Conservation (phyloP, 2,329 filamentous ascomycete genomes). For the Ustulina deusta region DNA sequence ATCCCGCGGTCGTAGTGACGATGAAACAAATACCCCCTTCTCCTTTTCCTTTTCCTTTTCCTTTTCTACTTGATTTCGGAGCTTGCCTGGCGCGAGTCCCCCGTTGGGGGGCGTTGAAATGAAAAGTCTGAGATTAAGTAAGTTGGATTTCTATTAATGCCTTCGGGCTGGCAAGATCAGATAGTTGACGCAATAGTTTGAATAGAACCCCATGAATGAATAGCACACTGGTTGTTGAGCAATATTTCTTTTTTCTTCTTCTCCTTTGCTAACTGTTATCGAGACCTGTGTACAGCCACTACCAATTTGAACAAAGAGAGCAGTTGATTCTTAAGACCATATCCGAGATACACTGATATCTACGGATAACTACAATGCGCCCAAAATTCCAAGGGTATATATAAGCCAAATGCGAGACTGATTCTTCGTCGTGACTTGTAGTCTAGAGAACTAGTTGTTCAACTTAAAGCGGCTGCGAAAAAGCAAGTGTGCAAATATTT, state of each 20-base stretch:
- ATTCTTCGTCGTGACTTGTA: neutral
- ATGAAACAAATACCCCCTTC: neutral
- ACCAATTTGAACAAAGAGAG: neutral
- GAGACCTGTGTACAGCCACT: neutral
- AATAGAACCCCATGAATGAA: neutral
- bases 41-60: too few species aligned
- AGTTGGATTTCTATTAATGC: neutral
- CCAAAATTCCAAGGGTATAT: too few species aligned
- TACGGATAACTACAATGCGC: neutral
- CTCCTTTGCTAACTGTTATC: neutral
- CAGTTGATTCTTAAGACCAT: neutral
- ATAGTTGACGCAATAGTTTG: neutral
- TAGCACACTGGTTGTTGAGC: neutral
- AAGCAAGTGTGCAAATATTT: conserved; percentile 26
- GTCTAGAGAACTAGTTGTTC: neutral
- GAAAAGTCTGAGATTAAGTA: neutral
- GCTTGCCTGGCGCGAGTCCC: neutral
- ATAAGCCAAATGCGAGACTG: neutral
- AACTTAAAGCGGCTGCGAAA: neutral
- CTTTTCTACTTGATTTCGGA: neutral
- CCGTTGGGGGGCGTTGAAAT: neutral
- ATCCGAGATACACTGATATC: neutral
- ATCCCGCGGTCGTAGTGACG: neutral
- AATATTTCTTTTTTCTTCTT: neutral
- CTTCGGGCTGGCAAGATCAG: neutral